A percentile compares a stretch with the other conserved stretches of the same genome.
Conservation (phyloP, 192 early-diverging fungal genomes). For the Coemansia umbellata region DNA sequence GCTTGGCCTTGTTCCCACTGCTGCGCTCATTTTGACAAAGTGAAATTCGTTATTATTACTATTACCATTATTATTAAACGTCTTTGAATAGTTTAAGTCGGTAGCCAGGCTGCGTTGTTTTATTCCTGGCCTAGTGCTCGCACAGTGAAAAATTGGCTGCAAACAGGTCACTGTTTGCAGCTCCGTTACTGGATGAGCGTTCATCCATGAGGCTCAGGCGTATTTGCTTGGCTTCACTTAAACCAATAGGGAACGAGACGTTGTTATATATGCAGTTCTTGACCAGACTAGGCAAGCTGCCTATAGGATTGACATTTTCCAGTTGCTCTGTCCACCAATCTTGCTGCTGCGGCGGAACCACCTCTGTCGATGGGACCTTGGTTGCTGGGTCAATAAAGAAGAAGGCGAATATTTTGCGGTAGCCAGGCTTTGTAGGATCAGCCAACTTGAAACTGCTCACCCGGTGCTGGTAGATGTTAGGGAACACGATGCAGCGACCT, state of each 20-base stretch:
- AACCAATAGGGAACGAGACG: slow-evolving; percentile 34
- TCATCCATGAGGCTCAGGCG: slow-evolving; percentile 51
- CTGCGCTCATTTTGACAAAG: slow-evolving; percentile 54
- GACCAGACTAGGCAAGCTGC: slow-evolving; percentile 18
- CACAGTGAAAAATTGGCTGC: slow-evolving; percentile 19
- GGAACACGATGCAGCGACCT: slow-evolving; percentile 66
- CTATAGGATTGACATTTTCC: background rate
- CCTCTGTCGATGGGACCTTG: slow-evolving; percentile 52
- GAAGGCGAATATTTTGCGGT: slow-evolving; percentile 65
- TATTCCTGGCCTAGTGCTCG: slow-evolving; percentile 15
- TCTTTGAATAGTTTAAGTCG: background rate
- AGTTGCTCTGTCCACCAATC: slow-evolving; percentile 39
- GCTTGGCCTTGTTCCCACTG: slow-evolving; percentile 61
- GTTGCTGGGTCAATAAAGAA: slow-evolving; percentile 66
- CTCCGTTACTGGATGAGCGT: slow-evolving; percentile 19
- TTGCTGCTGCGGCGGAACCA: slow-evolving; percentile 65
- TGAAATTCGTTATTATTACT: slow-evolving; percentile 1
- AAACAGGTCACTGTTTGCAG: background rate
- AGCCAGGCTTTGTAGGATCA: slow-evolving; percentile 58
- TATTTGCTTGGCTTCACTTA: slow-evolving; percentile 40
- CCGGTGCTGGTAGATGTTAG: slow-evolving; percentile 69
- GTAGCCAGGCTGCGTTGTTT: background rate
- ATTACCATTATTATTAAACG: background rate
- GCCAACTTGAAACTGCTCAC: slow-evolving; percentile 59
- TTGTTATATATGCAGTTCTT: slow-evolving; percentile 8